phyloP scores from a whole-genome alignment of 768 basidiomycete species.

The Kwoniella dendrophila region DNA sequence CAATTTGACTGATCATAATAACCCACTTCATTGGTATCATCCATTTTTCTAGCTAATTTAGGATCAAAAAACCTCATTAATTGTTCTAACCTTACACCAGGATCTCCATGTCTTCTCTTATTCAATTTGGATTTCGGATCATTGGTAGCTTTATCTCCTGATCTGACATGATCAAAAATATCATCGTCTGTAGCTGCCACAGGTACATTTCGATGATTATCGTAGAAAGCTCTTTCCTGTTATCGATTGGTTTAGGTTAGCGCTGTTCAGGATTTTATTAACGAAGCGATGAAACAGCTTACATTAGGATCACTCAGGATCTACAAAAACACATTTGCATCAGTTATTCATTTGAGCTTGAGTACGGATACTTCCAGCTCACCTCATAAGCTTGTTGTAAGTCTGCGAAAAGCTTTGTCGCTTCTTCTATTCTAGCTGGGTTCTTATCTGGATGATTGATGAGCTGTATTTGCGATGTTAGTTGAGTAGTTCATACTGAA shows the following conservation, averaged over 20 bases:
- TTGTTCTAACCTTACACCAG: conserved; percentile 78
- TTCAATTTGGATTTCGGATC: conserved; percentile 46
- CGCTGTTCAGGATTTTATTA: background rate
- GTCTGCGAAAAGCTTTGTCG: conserved; percentile 81
- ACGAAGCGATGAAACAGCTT: conserved; percentile 41
- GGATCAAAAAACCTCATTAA: conserved; percentile 79
- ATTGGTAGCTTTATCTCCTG: conserved; percentile 64
- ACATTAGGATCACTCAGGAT: conserved; percentile 94
- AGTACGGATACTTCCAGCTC: conserved; percentile 48
- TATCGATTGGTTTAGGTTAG: conserved; percentile 20
- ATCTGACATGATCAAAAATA: conserved; percentile 81
- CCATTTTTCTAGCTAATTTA: conserved; percentile 49
- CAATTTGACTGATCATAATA: conserved; percentile 31
- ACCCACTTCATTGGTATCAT: conserved; percentile 59
- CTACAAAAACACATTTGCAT: conserved; percentile 57
- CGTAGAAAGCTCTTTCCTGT: conserved; percentile 97
- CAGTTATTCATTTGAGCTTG: background rate
- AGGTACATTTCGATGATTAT: conserved; percentile 81
- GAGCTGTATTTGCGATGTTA: conserved; percentile 32
- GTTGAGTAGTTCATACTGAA: too few relatives aligned
- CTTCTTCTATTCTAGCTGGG: conserved; percentile 73
- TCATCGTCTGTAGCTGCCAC: conserved; percentile 80
- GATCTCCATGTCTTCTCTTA: conserved; percentile 62
- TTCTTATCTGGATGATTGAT: conserved; percentile 65
- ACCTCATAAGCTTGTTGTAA: conserved; percentile 97